phyloP scores from a whole-genome alignment of 257 asterid species.

The Rehmannia glutinosa region DNA sequence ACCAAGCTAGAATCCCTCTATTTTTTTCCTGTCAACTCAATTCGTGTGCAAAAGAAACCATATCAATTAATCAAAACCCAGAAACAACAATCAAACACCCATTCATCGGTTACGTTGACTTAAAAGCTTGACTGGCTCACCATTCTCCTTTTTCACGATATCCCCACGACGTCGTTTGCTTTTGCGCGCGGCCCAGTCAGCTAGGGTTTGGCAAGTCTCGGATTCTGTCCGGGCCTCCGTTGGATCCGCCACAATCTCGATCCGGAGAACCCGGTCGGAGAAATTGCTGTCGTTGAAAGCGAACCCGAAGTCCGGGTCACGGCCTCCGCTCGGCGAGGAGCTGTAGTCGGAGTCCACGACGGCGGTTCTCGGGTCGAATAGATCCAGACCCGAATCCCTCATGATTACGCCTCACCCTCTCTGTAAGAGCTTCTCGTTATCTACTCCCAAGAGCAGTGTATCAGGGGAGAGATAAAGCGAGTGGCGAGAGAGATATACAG shows the following conservation, averaged over 20 bases:
- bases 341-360: conserved; percentile 55
- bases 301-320: conserved; percentile 75
- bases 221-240: conserved; percentile 32
- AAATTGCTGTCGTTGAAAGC: conserved; percentile 87
- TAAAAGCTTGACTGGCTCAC: conserved; percentile 29
- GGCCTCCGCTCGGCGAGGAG: conserved; percentile 43
- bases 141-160: conserved; percentile 35
- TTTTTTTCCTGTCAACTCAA: not conserved
- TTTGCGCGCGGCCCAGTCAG: conserved; percentile 81
- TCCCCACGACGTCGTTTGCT: conserved; percentile 75
- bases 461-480: conserved; percentile 14
- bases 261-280: conserved; percentile 75
- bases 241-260: conserved; percentile 69
- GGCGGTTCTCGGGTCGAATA: conserved; percentile 71
- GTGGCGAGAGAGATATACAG: not conserved
- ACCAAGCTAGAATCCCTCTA: not conserved
- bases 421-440: conserved; percentile 18
- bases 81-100: conserved; percentile 5
- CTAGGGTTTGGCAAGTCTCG: conserved; percentile 48
- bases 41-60: not conserved
- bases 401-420: conserved; percentile 21
- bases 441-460: conserved; percentile 18
- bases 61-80: not conserved
- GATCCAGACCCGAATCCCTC: conserved; percentile 79
- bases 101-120: not conserved